phyloP scores from a whole-genome alignment of 805 yeast genomes.

The Schwanniomyces pseudopolymorphus region DNA sequence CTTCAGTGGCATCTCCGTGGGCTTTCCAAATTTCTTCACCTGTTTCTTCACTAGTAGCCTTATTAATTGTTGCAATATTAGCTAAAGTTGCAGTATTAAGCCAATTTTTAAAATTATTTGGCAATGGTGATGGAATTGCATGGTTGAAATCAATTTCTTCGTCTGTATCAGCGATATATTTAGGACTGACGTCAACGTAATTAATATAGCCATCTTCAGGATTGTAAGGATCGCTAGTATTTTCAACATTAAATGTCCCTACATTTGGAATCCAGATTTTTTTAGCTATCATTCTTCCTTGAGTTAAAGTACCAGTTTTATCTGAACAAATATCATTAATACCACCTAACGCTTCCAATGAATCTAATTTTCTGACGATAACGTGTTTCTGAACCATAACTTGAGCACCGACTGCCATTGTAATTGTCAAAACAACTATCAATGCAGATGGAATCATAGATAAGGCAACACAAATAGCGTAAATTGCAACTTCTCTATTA shows the following conservation, averaged over 20 bases:
- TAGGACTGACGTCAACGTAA: conserved; percentile 27
- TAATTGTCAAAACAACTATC: conserved; percentile 38
- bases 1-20: conserved; percentile 84
- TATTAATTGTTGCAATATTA: conserved; percentile 39
- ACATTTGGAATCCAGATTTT: conserved; percentile 35
- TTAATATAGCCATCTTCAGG: conserved; percentile 43
- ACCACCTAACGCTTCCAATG: conserved; percentile 40
- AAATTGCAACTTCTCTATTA: conserved; percentile 35
- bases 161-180: conserved; percentile 25
- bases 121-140: conserved; percentile 18
- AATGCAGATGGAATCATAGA: conserved; percentile 41
- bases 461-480: conserved; percentile 41
- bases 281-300: conserved; percentile 39
- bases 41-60: conserved; percentile 25
- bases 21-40: conserved; percentile 37
- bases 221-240: conserved; percentile 33
- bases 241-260: conserved; percentile 33
- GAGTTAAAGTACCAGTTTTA: conserved; percentile 40
- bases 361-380: conserved; percentile 36
- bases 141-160: conserved; percentile 42
- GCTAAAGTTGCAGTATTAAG: conserved; percentile 37
- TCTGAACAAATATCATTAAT: conserved; percentile 41
- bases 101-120: conserved; percentile 22
- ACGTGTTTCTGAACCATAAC: conserved; percentile 37
- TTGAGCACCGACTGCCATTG: conserved; percentile 42